Base-by-base conservation (phyloP, 2,329 filamentous ascomycete species). In the Monilinia polystroma region DNA sequence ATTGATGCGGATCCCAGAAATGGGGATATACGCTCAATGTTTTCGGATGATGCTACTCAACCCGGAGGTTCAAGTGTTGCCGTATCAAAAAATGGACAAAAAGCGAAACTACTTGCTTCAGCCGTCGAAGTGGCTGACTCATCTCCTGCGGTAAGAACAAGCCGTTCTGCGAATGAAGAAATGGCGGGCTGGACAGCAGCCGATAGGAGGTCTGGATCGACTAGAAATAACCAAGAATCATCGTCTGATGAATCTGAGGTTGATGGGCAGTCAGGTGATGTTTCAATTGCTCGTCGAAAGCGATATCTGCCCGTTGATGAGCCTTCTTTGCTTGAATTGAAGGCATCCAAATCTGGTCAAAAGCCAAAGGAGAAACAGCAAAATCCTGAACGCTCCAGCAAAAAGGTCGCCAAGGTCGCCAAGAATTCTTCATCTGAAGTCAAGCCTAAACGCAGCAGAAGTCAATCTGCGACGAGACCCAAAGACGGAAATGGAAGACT, bases 261-360 rank as follows among this genome's bases (percentile, higher is more conserved):
- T 43, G 11, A 63, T 16, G n/a, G 6, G 43, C 32, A 26, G 51
- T n/a, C 49, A n/a, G 60, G 16, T 20, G 26, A 63, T 16, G 35
- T 49, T 14, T 51, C 54, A 59, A 11, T 20, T 8, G 35, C 32
- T 29, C 66, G 43, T 57, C 55, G 66, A 51, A 68, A 68, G 29
- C 41, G 65, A 8, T 55, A 66, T 52, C 23, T 67, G 16, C 67
- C 67, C 20, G 65, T 67, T 14, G 67, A 64, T 60, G 55, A 66
- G 16, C 45, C 45, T 12, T 51, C 63, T 16, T n/a, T 41, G 14
- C 18, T 51, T 18, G 20, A n/a, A 38, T 11, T 51, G 29, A 43
- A 38, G 7, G 51, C 32, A 51, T 43, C 54, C 14, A 63, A 51
- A 32, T 29, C 8, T 16, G 29, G 23, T 29, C 45, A 43, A 45